Evolutionary conservation across 2,329 filamentous ascomycete species (phyloP).

Genomic region (Hymenoscyphus salicellus): DNA sequence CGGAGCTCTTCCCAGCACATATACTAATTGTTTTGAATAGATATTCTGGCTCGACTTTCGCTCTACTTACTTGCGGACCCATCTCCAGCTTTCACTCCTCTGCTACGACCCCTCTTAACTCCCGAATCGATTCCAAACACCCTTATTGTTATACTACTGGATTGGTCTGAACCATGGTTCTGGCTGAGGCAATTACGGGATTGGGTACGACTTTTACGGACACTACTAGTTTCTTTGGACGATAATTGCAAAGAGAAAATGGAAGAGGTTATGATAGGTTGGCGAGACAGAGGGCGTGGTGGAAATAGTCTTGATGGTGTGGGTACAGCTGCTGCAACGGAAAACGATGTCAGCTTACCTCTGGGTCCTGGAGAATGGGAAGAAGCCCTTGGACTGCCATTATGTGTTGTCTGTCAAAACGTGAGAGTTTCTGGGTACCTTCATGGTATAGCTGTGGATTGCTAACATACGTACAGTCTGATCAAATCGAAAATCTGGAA

Average conservation of each 20-base stretch:
- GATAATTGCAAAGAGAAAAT: conserved; percentile 76
- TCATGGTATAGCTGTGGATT: conserved; percentile 1
- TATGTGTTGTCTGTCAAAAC: conserved; percentile 96
- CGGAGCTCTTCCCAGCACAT: conserved; percentile 22
- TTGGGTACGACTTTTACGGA: conserved; percentile 83
- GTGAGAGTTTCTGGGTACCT: conserved; percentile 46
- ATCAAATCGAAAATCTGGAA: conserved; percentile 71
- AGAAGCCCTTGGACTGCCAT: conserved; percentile 77
- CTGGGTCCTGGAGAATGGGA: conserved; percentile 91
- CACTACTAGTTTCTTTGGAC: conserved; percentile 70
- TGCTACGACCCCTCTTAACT: conserved; percentile 80
- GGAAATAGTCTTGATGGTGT: conserved; percentile 62
- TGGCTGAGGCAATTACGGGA: conserved; percentile 87
- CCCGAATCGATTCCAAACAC: conserved; percentile 81
- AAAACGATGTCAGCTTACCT: conserved; percentile 69
- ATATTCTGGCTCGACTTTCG: conserved; percentile 85
- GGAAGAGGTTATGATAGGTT: conserved; percentile 79
- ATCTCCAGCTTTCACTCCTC: conserved; percentile 75
- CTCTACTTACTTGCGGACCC: conserved; percentile 85
- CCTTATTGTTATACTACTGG: conserved; percentile 84
- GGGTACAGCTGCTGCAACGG: conserved; percentile 53
- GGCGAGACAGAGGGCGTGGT: conserved; percentile 73
- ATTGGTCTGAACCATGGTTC: conserved; percentile 90
- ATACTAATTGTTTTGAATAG: conserved; percentile 44
- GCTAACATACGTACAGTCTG: conserved; percentile 29